These are phyloP conservation scores for Sporisorium reilianum DNA, from an alignment of 1,284 basidiomycete species.

Conservation along the genomic window DNA sequence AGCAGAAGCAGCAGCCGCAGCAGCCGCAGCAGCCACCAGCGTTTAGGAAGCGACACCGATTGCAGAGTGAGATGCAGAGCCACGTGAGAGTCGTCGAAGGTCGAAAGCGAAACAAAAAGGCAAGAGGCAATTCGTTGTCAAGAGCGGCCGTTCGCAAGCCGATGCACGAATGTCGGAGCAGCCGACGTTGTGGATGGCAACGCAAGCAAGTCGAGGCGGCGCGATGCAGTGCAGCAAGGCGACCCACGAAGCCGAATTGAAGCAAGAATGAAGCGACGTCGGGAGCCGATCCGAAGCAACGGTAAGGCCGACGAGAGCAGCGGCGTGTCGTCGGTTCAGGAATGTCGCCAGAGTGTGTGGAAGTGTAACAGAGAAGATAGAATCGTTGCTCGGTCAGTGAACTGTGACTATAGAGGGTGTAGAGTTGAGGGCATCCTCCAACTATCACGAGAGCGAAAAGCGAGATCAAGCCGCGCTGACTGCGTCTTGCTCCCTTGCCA, in stretches of 20 bases:
- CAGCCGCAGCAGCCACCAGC: background rate
- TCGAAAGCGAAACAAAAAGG: slow-evolving; percentile 5
- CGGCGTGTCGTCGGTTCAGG: no score
- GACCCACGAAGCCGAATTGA: background rate
- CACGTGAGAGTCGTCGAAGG: slow-evolving; percentile 9
- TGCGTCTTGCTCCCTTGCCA: background rate
- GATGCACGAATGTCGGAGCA: background rate
- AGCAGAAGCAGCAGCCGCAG: no score
- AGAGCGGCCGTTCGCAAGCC: background rate
- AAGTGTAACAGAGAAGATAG: background rate
- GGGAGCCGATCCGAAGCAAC: background rate
- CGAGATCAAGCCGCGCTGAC: background rate
- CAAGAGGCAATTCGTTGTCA: background rate
- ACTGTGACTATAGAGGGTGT: slow-evolving; percentile 2
- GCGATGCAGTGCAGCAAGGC: background rate
- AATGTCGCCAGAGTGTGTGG: background rate
- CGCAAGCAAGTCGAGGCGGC: background rate
- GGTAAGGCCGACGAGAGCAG: background rate
- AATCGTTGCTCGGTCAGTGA: slow-evolving; percentile 2
- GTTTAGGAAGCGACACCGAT: background rate
- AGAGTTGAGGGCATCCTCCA: background rate
- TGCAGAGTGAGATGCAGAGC: background rate
- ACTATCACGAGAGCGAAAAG: background rate
- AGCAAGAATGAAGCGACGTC: background rate
- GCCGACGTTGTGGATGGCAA: slow-evolving; percentile 3